phyloP scores from a whole-genome alignment of 768 basidiomycete genomes.

The Asterophora parasitica region DNA sequence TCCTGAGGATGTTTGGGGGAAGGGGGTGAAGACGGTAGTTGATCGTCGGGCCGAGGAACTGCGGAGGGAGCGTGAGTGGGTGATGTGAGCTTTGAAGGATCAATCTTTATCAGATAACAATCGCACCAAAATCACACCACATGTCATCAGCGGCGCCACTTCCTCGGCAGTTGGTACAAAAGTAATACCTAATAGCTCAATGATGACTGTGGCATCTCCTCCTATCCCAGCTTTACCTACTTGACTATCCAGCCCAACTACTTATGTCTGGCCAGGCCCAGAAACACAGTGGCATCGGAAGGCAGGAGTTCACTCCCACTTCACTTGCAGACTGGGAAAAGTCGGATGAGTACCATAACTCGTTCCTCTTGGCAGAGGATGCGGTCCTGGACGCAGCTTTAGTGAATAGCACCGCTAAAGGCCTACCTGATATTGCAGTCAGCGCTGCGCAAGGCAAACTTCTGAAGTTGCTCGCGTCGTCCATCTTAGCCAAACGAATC shows the following conservation, averaged over 20 bases:
- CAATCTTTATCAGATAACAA: conserved; percentile 3
- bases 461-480: conserved; percentile 45
- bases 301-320: conserved; percentile 8
- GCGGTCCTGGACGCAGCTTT: conserved; percentile 35
- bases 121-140: not conserved
- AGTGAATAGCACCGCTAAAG: conserved; percentile 36
- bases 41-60: conserved; percentile 57
- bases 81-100: conserved; percentile 23
- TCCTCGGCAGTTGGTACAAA: not conserved
- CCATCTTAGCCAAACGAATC: conserved; percentile 50
- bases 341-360: conserved; percentile 53
- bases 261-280: not conserved
- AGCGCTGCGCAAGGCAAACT: conserved; percentile 54
- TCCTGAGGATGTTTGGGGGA: conserved; percentile 68
- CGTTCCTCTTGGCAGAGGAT: conserved; percentile 44
- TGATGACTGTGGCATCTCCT: not conserved
- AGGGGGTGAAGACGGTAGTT: conserved; percentile 55
- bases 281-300: too few relatives aligned
- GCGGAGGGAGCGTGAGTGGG: conserved; percentile 49
- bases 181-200: not conserved
- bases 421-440: conserved; percentile 50
- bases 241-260: too few relatives aligned
- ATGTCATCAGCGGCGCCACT: not conserved
- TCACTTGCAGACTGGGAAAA: conserved; percentile 41
- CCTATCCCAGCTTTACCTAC: too few relatives aligned